Base-by-base conservation (phyloP, 768 basidiomycete genomes). In the Saitozyma podzolica region DNA sequence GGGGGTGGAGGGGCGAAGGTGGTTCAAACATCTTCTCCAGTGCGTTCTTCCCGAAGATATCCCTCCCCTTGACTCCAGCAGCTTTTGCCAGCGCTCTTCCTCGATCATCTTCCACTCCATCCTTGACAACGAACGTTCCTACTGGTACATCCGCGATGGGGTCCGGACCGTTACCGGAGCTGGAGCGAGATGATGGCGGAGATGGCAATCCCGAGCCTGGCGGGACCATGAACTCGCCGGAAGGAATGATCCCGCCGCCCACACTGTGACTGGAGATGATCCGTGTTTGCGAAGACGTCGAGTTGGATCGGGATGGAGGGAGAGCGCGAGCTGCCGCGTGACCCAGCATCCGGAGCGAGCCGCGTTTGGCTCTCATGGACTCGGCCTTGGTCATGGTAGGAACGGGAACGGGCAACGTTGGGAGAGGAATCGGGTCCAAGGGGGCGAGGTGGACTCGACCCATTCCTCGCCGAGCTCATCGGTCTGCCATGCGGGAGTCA, bases 1-100 rank as follows among this genome's bases (percentile, higher is more conserved):
- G 14, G 19, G 54, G 10, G 14, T 29, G 41, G 41, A 3, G 89
- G 90, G 91, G 91, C 8, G 91, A 90, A 0, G 93, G 93, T 8
- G 93, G 93, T 64, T 94, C 90, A 68, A 95, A 96, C 90, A 96
- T 92, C 59, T 84, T 85, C 80, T 96, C 92, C 9, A 96, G 83
- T 29, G 88, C 87, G 58, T 92, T 77, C 0, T 92, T 91, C 59
- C 88, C 91, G 82, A 97, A 97, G 75, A 97, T 86, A 65, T 75
- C 61, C 61, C 69, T 45, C 61, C 74, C 40, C 66, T 71, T 68
- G 62, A 62, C 17, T 50, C 50, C 42, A 45, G 59, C 58, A 64
- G 70, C 67, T 39, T 67, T 68, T 29, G 69, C 68, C 49, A 68
- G 54, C 54, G 65, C 63, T 41, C 59, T 54, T 13, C 73, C 67